Percentiles rank a stretch among this genome's conserved stretches.
These are phyloP conservation scores for Hymenoscyphus albidus DNA, from an alignment of 2,329 filamentous ascomycete species.

Conservation along the genomic window DNA sequence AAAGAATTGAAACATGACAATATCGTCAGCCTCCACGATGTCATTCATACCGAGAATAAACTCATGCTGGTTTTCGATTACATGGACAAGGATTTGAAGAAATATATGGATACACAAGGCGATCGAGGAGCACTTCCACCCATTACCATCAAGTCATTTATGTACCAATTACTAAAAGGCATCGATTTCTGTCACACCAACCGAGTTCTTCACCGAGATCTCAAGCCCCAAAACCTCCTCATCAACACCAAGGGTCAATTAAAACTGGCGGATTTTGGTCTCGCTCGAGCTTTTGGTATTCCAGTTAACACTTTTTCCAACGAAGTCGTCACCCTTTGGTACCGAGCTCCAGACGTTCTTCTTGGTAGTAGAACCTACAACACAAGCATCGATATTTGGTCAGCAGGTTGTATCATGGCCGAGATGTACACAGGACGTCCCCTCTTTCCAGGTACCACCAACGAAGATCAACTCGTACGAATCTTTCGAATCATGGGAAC, in stretches of 20 bases:
- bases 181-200: slow-evolving; percentile 99
- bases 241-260: slow-evolving; percentile 89
- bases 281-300: slow-evolving; percentile 92
- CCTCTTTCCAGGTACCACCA: slow-evolving; percentile 94
- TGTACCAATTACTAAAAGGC: slow-evolving; percentile 93
- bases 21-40: slow-evolving; percentile 94
- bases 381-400: slow-evolving; percentile 99
- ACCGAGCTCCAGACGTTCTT: slow-evolving; percentile 91
- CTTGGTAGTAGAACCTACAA: slow-evolving; percentile 95
- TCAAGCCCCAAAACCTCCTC: slow-evolving; percentile 94
- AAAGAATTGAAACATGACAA: slow-evolving; percentile 99
- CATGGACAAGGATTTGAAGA: slow-evolving; percentile 98
- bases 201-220: slow-evolving; percentile 87
- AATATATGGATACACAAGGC: slow-evolving; percentile 94
- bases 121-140: slow-evolving; percentile 87
- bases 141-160: slow-evolving; percentile 94
- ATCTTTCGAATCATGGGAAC: slow-evolving; percentile 99
- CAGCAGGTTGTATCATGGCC: slow-evolving; percentile 98
- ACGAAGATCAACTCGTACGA: slow-evolving; percentile 94
- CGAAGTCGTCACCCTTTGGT: slow-evolving; percentile 97
- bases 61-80: slow-evolving; percentile 99
- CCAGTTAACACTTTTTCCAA: slow-evolving; percentile 98
- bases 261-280: slow-evolving; percentile 91
- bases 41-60: slow-evolving; percentile 99
- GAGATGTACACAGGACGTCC: slow-evolving; percentile 98